Base-by-base conservation (phyloP, 768 basidiomycete genomes). In the Gloeophyllum trabeum region DNA sequence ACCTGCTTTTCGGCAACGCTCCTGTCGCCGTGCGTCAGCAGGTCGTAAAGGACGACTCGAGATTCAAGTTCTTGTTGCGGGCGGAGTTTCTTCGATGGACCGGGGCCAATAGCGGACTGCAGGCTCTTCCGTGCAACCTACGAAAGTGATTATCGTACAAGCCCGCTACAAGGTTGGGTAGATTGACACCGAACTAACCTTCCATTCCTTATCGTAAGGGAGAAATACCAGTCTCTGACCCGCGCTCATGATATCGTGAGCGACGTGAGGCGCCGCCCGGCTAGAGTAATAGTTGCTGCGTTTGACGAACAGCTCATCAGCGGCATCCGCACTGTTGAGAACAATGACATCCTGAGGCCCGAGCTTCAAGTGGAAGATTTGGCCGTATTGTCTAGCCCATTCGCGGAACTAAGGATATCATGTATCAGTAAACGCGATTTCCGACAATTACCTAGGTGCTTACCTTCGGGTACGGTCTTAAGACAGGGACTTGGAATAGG, bases 161-260 rank as follows among this genome's bases (percentile, higher is more conserved):
- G 6, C 1, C 20, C 10, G n/a, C 25, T 10, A 32, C 28, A 10
- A 16, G 10, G 16, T 16, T 32, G 28, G 16, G 16, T 32, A 16
- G 16, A 16, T 10, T 10, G 28, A 32, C 28, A 16, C 10, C 28
- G 28, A n/a, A 42, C 47, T 12, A 23, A 54, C 57, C 50, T 56
- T 59, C 55, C 56, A 57, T 38, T 56, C 54, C 39, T 46, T 50
- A 13, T 46, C 54, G 41, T 59, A 57, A 4, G 56, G 56, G 19
- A 57, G 28, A 39, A 59, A 57, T 6, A 53, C 50, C 35, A 54
- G 36, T 14, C 58, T 42, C 32, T 57, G 55, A 3, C 53, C 56
- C 24, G 52, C 56, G 43, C 58, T 56, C 52, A 59, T 46, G 18
- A 59, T 53, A 43, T 57, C 56, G n/a, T 57, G 55, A 4, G 56